Conservation (phyloP, 1,284 basidiomycete genomes). For the Trametes sp. region DNA sequence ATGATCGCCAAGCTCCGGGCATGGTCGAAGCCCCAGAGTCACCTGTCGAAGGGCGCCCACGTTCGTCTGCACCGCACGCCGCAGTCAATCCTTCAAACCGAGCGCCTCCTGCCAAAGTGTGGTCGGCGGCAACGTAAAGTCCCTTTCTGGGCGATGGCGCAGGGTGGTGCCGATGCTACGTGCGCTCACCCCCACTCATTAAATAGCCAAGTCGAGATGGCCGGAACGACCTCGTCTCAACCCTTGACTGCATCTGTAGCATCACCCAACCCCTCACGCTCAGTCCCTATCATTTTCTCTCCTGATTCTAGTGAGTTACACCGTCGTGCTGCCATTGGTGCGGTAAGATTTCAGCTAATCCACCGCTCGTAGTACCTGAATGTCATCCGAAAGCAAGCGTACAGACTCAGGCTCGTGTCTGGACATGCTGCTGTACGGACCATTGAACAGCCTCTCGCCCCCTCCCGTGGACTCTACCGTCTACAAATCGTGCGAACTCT, state of each 20-base stretch:
- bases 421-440: not conserved
- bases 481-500: not conserved
- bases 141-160: not conserved
- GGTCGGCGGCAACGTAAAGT: not conserved
- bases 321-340: no score
- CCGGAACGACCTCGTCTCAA: no score
- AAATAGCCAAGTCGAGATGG: not conserved
- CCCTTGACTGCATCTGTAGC: no score
- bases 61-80: not conserved
- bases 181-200: not conserved
- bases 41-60: not conserved
- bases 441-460: not conserved
- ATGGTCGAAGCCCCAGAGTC: not conserved
- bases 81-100: not conserved
- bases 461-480: not conserved
- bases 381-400: no score
- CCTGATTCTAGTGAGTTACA: no score
- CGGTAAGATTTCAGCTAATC: no score
- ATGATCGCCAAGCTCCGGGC: not conserved
- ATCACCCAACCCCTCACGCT: no score
- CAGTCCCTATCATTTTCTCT: no score
- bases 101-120: not conserved
- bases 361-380: no score
- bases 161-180: not conserved
- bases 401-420: no score